Base-by-base conservation (phyloP, 179 eudicot genomes). In the Spergularia azorica region DNA sequence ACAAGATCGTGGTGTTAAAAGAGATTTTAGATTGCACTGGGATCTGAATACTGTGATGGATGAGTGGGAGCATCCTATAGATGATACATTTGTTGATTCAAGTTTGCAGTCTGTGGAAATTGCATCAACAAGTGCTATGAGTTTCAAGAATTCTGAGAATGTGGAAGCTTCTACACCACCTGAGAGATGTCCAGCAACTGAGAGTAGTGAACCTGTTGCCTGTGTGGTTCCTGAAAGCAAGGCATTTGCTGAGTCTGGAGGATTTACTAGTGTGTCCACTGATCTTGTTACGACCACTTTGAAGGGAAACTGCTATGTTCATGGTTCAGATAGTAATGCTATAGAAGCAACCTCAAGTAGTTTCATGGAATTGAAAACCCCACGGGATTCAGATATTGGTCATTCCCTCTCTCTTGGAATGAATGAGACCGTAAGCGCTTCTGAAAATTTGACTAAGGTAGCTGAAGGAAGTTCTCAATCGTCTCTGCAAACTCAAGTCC, bases 31-130 rank as follows among this genome's bases (percentile, higher is more conserved):
- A 70, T 80, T 83, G 18, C 91, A 91, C 64, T 92, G 97, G 97
- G 97, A 92, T 81, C 73, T 92, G 73, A 91, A 90, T 60, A 82
- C 84, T 17, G 79, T 74, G 52, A 86, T 88, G 90, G 90, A 88
- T 63, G 89, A 83, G 56, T 91, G 96, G 94, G 93, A 74, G 51
- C 64, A 81, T 15, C 97, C 97, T 13, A 7, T 57, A 56, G 91
- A 89, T 76, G 83, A 80, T 79, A 48, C 64, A 54, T 11, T 4
- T 60, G 62, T 43, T 79, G 59, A 57, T 71, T 73, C 80, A 62
- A 21, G 76, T 80, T 39, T 55, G 26, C 50, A 50, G 39, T 32
- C 66, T 6, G 61, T 26, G 63, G 83, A 71, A 5, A 55, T 38
- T 73, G 65, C 68, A 32, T 17, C 58, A 38, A 57, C 17, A 38